Base-by-base conservation (phyloP, 768 basidiomycete genomes). In the Kwoniella pini region DNA sequence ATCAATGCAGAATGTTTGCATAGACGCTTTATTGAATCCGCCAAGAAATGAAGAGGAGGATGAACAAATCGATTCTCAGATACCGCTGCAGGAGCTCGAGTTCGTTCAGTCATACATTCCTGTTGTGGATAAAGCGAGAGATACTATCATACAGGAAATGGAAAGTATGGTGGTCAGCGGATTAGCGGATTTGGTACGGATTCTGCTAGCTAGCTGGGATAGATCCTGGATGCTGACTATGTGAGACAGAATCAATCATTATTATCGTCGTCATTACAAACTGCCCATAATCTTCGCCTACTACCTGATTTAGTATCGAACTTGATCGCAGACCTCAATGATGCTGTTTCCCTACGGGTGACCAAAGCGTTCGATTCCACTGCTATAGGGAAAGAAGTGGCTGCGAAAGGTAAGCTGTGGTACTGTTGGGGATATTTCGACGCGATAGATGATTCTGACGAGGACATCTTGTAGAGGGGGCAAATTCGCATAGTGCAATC, bases 201-300 rank as follows among this genome's bases (percentile, higher is more conserved):
- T 66, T 31, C 24, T 19, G 15, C 39, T 43, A 28, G 33, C 19
- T 12, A 19, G 15, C 38, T 22, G 15, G n/a, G n/a, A n/a, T n/a
- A n/a, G n/a, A n/a, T n/a, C n/a, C n/a, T n/a, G n/a, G n/a, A n/a
- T 36, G 7, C 33, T 36, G 33, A 36, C 33, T 36, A 7, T 36
- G 33, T 15, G 15, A 36, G 48, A 33, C 50, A 96, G 93, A 89
- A 98, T 71, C 92, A 91, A 79, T 86, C 91, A 1, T 79, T 95
- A 17, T 83, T 99, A 1, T 91, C 94, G 0, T 93, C 91, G 0
- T 91, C 95, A 0, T 82, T 99, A 12, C 96, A 98, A 81, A 97
- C 92, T 1, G 93, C 95, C 3, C 89, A 91, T 79, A 99, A 97
- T 74, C 84, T 99, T 13, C 84, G 88, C 27, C 84, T 90, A 15